phyloP scores from a whole-genome alignment of 192 early-diverging fungal genomes.

The Podila clonocystis region DNA sequence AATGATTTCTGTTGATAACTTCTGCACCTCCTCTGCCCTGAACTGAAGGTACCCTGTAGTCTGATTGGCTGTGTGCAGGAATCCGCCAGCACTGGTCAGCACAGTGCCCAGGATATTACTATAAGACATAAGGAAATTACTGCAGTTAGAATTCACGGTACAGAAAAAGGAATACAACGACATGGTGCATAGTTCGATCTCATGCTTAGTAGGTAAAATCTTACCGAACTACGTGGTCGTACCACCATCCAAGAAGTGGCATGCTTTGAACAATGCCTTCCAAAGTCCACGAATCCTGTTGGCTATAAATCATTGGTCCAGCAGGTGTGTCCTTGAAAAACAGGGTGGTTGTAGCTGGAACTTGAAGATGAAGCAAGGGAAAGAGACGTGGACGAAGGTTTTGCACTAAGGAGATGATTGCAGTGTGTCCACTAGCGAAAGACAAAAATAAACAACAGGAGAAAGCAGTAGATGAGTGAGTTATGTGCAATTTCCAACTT shows the following conservation, averaged over 20 bases:
- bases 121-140: neutral
- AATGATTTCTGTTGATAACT: constrained; percentile 45
- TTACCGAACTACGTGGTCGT: constrained; percentile 61
- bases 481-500: no score
- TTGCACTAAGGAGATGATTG: constrained; percentile 61
- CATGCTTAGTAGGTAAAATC: neutral
- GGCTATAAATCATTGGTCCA: constrained; percentile 60
- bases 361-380: constrained; percentile 56
- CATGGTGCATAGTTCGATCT: neutral
- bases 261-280: constrained; percentile 65
- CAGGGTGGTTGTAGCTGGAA: constrained; percentile 63
- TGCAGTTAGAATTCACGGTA: neutral
- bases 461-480: neutral
- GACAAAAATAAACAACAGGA: neutral
- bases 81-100: constrained; percentile 57
- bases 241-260: constrained; percentile 66
- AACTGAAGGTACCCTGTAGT: constrained; percentile 47
- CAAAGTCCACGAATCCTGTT: constrained; percentile 69
- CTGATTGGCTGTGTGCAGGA: constrained; percentile 57
- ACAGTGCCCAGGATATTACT: constrained; percentile 58
- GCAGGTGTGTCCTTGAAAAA: constrained; percentile 56
- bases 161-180: neutral
- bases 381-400: constrained; percentile 61
- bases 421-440: constrained; percentile 52
- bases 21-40: constrained; percentile 46